Percentiles rank a stretch among this genome's conserved stretches.
phyloP scores from a whole-genome alignment of 2,329 filamentous ascomycete genomes.

The Colletotrichum lentis region DNA sequence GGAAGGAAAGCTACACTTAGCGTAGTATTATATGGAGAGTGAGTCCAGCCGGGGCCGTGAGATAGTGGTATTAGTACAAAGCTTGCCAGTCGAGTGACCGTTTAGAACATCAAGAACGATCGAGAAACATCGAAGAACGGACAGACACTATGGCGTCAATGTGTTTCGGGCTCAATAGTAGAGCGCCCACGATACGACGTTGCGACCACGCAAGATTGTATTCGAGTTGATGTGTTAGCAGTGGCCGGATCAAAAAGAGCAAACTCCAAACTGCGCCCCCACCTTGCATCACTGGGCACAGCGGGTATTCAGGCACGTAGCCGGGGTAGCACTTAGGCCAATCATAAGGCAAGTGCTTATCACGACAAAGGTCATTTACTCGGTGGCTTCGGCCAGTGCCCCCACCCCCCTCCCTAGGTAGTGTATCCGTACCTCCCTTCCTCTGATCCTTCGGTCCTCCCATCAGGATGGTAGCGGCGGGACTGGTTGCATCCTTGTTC shows the following conservation, averaged over 20 bases:
- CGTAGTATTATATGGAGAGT: conserved; percentile 6
- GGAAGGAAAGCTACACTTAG: conserved; percentile 18
- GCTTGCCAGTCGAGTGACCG: background rate
- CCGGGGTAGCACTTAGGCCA: conserved; percentile 20
- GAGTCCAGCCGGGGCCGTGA: background rate
- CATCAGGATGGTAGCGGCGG: conserved; percentile 34
- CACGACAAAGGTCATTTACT: conserved; percentile 31
- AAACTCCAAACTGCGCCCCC: conserved; percentile 23
- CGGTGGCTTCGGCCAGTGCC: conserved; percentile 16
- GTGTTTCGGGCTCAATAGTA: background rate
- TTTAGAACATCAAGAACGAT: background rate
- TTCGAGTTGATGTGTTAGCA: background rate
- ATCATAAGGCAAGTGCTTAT: conserved; percentile 24
- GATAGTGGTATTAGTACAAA: background rate
- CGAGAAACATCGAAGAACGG: background rate
- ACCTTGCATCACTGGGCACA: conserved; percentile 7
- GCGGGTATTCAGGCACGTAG: background rate
- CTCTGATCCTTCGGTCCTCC: conserved; percentile 20
- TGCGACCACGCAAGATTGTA: background rate
- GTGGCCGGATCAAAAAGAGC: conserved; percentile 11
- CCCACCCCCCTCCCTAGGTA: background rate
- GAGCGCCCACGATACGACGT: background rate
- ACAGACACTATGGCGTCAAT: background rate
- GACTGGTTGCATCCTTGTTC: conserved; percentile 23
- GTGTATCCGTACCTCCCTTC: no score